Evolutionary conservation across 2,329 filamentous ascomycete genomes (phyloP).

Genomic region (Keithomyces neogunnii): DNA sequence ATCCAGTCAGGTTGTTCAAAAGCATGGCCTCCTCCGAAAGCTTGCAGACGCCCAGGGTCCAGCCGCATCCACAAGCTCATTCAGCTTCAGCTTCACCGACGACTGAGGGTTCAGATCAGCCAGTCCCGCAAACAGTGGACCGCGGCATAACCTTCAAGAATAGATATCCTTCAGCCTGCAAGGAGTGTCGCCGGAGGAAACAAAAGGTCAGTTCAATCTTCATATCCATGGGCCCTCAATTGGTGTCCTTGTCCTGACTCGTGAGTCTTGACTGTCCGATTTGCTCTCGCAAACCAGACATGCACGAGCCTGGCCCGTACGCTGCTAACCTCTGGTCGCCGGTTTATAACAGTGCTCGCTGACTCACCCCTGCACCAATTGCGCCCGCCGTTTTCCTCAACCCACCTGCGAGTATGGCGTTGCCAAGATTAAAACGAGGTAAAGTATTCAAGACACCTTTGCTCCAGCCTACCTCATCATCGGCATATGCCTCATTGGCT

Average conservation of each 20-base stretch:
- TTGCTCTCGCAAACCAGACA: too few relatives aligned
- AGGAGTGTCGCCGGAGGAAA: slow-evolving; percentile 42
- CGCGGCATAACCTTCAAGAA: slow-evolving; percentile 11
- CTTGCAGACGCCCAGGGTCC: slow-evolving; percentile 17
- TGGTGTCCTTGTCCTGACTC: not conserved
- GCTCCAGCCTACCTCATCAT: not conserved
- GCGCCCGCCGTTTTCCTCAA: slow-evolving; percentile 41
- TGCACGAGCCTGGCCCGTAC: not conserved
- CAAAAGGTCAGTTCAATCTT: slow-evolving; percentile 32
- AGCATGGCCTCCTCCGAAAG: slow-evolving; percentile 20
- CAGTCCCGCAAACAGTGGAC: not conserved
- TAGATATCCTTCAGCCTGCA: slow-evolving; percentile 33
- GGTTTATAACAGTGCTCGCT: slow-evolving; percentile 38
- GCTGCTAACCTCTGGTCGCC: not conserved
- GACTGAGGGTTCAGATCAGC: slow-evolving; percentile 7
- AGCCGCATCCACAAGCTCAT: slow-evolving; percentile 6
- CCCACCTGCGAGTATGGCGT: slow-evolving; percentile 39
- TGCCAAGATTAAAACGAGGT: slow-evolving; percentile 15
- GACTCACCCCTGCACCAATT: slow-evolving; percentile 45
- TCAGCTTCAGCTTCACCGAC: slow-evolving; percentile 4
- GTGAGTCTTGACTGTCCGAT: too few relatives aligned
- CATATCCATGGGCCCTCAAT: not conserved
- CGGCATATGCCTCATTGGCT: too few relatives aligned
- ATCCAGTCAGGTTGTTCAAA: not conserved
- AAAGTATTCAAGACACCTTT: not conserved